A percentile compares a stretch with the other conserved stretches of the same genome.
phyloP scores from a whole-genome alignment of 2,329 filamentous ascomycete genomes.

The Phaeophleospora eucalypticola region DNA sequence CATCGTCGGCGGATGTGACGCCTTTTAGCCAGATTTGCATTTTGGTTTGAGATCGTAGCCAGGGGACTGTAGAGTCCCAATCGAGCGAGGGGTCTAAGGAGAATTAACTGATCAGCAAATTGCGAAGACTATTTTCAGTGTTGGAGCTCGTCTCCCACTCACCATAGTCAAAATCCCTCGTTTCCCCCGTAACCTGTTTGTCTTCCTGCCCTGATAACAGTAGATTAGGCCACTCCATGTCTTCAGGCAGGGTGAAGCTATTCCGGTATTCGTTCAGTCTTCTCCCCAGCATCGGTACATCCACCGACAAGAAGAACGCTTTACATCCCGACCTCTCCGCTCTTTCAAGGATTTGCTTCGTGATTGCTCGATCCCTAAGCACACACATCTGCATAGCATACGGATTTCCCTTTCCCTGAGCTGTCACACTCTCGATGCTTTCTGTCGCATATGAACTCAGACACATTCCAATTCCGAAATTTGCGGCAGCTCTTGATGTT shows the following conservation, averaged over 20 bases:
- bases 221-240: conserved; percentile 13
- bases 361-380: conserved; percentile 50
- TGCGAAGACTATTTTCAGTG: too few relatives aligned
- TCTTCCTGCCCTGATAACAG: conserved; percentile 29
- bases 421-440: conserved; percentile 48
- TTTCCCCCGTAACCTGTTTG: conserved; percentile 16
- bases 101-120: too few relatives aligned
- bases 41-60: conserved; percentile 44
- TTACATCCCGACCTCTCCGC: conserved; percentile 45
- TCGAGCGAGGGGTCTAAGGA: conserved; percentile 10
- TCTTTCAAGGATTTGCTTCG: conserved; percentile 33
- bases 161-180: conserved; percentile 32
- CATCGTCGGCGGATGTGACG: conserved; percentile 38
- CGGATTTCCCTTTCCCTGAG: conserved; percentile 39
- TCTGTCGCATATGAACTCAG: conserved; percentile 47
- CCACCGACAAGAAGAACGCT: conserved; percentile 54
- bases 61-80: conserved; percentile 49
- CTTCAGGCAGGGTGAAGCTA: conserved; percentile 39
- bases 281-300: conserved; percentile 51
- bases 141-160: too few relatives aligned
- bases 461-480: conserved; percentile 44
- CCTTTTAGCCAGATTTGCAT: conserved; percentile 48
- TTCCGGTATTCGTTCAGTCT: conserved; percentile 54
- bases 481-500: conserved; percentile 45
- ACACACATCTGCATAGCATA: conserved; percentile 54